Conservation (phyloP, 345 rosid genomes). For the Litchi chinensis region DNA sequence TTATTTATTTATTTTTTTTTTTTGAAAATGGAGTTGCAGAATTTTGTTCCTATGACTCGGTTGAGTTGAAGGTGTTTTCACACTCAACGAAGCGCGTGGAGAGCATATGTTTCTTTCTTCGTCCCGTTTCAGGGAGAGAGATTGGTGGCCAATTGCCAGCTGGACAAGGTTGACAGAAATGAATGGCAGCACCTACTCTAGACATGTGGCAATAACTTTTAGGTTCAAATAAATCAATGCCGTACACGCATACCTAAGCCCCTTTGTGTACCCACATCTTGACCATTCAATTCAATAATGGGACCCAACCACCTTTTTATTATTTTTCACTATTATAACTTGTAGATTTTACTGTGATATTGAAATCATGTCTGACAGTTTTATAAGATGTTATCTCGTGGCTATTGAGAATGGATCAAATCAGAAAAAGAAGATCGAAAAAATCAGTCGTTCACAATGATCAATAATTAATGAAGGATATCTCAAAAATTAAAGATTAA, state of each 20-base stretch:
- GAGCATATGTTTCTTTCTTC: not conserved
- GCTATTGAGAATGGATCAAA: too few species aligned
- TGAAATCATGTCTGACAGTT: too few species aligned
- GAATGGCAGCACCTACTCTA: constrained; percentile 28
- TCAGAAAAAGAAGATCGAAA: too few species aligned
- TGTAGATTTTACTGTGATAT: too few species aligned
- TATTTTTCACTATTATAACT: too few species aligned
- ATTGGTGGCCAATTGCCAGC: constrained; percentile 28
- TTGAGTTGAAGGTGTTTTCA: not conserved
- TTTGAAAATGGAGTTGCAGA: too few species aligned
- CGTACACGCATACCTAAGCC: not conserved
- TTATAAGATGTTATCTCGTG: too few species aligned
- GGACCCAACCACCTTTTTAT: too few species aligned
- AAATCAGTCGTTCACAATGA: too few species aligned
- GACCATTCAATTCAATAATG: not conserved
- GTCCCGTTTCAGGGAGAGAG: not conserved
- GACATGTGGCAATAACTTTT: constrained; percentile 25
- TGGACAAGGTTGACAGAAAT: constrained; percentile 41
- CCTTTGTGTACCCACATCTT: not conserved
- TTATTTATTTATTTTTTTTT: too few species aligned
- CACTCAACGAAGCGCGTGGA: constrained; percentile 2
- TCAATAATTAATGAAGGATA: too few species aligned
- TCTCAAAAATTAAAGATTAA: too few species aligned
- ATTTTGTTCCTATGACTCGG: not conserved
- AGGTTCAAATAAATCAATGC: constrained; percentile 12